These are phyloP conservation scores for Diospyros kaki DNA, from an alignment of 148 eudicot species.

Conservation along the genomic window DNA sequence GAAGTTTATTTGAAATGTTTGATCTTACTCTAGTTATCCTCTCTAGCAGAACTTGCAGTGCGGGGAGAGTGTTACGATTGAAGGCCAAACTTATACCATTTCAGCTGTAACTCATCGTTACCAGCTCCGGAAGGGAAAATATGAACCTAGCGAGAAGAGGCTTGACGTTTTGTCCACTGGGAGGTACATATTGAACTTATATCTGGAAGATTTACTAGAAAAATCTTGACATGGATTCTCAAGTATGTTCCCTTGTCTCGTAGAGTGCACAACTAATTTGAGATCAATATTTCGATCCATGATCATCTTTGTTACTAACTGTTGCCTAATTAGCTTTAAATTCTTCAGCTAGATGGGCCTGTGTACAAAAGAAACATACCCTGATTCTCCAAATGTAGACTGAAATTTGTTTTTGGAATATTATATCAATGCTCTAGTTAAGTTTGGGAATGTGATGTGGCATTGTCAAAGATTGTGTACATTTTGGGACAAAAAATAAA, in stretches of 20 bases:
- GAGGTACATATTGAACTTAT: constrained; percentile 83
- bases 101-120: constrained; percentile 87
- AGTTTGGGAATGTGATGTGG: too few species aligned
- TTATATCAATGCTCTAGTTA: too few species aligned
- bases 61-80: constrained; percentile 90
- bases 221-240: constrained; percentile 44
- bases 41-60: constrained; percentile 71
- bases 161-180: constrained; percentile 88
- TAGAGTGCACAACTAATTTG: neutral
- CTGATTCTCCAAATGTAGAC: too few species aligned
- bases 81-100: constrained; percentile 81
- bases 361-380: neutral
- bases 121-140: constrained; percentile 85
- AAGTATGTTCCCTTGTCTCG: neutral
- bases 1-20: neutral
- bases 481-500: too few species aligned
- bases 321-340: neutral
- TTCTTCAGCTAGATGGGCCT: neutral
- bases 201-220: constrained; percentile 63
- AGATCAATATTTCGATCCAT: neutral
- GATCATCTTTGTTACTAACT: constrained; percentile 4
- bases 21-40: neutral
- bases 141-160: constrained; percentile 86
- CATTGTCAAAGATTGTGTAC: too few species aligned
- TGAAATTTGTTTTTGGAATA: too few species aligned